Conservation (phyloP, 2,329 filamentous ascomycete species). For the Elsinoe fawcettii region DNA sequence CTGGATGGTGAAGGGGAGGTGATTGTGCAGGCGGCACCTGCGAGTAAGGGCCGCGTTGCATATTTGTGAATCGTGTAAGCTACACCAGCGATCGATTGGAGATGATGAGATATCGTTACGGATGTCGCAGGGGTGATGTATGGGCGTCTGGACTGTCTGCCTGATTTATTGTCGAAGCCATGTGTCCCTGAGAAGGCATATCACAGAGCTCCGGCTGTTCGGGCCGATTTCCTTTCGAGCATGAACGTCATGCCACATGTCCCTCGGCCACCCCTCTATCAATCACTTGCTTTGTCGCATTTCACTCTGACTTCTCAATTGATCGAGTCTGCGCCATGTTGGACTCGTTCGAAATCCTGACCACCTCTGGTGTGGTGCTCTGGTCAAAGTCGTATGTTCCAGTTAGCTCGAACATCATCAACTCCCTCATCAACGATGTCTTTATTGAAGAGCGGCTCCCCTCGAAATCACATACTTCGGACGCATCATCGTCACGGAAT, state of each 20-base stretch:
- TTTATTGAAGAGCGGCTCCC: constrained; percentile 90
- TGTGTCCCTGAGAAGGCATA: constrained; percentile 4
- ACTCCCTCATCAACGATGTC: constrained; percentile 89
- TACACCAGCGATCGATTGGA: neutral
- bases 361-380: constrained; percentile 89
- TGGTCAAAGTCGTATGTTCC: constrained; percentile 85
- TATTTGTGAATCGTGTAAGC: constrained; percentile 37
- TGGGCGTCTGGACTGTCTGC: neutral
- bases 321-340: constrained; percentile 54
- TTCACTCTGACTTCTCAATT: neutral
- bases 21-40: constrained; percentile 64
- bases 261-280: neutral
- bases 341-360: constrained; percentile 94
- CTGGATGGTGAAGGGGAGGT: constrained; percentile 90
- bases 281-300: neutral
- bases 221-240: neutral
- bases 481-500: constrained; percentile 55
- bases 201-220: neutral
- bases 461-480: constrained; percentile 48
- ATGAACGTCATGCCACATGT: constrained; percentile 11
- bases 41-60: constrained; percentile 80
- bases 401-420: constrained; percentile 75
- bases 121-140: neutral
- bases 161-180: neutral
- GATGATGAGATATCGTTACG: neutral